phyloP scores from a whole-genome alignment of 805 yeast genomes.

The Middelhovenomyces tepae region DNA sequence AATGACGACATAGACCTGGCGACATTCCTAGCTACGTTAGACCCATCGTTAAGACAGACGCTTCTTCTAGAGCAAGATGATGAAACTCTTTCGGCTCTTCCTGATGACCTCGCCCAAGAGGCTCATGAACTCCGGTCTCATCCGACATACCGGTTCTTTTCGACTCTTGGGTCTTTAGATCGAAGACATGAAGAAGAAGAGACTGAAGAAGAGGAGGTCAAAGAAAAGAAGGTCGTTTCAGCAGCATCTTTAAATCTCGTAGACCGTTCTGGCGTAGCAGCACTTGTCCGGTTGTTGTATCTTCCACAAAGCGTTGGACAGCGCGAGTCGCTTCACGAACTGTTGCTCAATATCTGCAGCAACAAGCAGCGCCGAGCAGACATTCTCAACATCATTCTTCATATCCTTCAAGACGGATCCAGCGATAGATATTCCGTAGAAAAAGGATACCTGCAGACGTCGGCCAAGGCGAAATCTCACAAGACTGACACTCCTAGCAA shows the following conservation, averaged over 20 bases:
- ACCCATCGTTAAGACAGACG: slow-evolving; percentile 25
- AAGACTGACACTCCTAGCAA: slow-evolving; percentile 4
- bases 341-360: slow-evolving; percentile 58
- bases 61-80: slow-evolving; percentile 27
- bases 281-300: slow-evolving; percentile 62
- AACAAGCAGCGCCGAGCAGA: slow-evolving; percentile 76
- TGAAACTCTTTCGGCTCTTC: slow-evolving; percentile 21
- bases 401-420: slow-evolving; percentile 70
- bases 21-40: slow-evolving; percentile 24
- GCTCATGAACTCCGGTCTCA: slow-evolving; percentile 22
- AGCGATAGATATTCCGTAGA: slow-evolving; percentile 52
- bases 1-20: slow-evolving; percentile 23
- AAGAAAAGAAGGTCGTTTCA: slow-evolving; percentile 12
- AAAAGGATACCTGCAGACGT: slow-evolving; percentile 48
- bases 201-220: not conserved
- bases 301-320: slow-evolving; percentile 54
- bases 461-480: slow-evolving; percentile 36
- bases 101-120: slow-evolving; percentile 25
- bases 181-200: not conserved
- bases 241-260: slow-evolving; percentile 48
- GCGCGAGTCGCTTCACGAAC: slow-evolving; percentile 54
- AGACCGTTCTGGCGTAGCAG: slow-evolving; percentile 67
- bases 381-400: slow-evolving; percentile 55
- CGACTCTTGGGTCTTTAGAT: not conserved
- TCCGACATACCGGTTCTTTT: too few relatives aligned